Percentiles rank a stretch among this genome's conserved stretches.
phyloP scores from a whole-genome alignment of 768 basidiomycete species.

The Boletus sp. region DNA sequence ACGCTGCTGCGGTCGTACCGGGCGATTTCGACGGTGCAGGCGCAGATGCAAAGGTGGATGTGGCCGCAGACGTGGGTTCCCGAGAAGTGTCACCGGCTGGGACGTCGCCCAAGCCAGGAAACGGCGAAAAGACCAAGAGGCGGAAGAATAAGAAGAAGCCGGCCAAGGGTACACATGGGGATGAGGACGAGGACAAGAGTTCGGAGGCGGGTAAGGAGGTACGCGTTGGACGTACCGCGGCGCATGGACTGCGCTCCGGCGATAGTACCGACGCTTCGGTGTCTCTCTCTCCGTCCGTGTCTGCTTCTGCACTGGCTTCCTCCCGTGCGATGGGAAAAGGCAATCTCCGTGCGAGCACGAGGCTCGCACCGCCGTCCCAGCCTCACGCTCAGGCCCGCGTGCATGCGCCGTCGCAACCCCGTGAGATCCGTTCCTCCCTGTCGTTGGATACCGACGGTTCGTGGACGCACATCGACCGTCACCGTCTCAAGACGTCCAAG shows the following conservation, averaged over 20 bases:
- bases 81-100: neutral
- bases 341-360: constrained; percentile 1
- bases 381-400: constrained; percentile 20
- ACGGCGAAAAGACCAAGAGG: constrained; percentile 34
- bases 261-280: constrained; percentile 20
- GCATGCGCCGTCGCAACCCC: constrained; percentile 10
- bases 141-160: constrained; percentile 28
- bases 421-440: constrained; percentile 15
- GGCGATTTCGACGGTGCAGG: constrained; percentile 12
- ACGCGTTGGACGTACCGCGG: neutral
- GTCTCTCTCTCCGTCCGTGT: neutral
- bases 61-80: neutral
- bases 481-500: constrained; percentile 19
- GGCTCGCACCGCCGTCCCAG: constrained; percentile 11
- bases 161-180: neutral
- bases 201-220: constrained; percentile 15
- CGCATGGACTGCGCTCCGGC: constrained; percentile 2
- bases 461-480: constrained; percentile 70
- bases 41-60: neutral
- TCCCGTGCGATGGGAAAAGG: constrained; percentile 1
- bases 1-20: constrained; percentile 1
- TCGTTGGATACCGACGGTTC: constrained; percentile 53
- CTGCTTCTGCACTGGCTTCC: neutral
- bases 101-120: constrained; percentile 31
- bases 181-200: neutral